Percentiles rank a stretch among this genome's conserved stretches.
Evolutionary conservation across 345 rosid species (phyloP).

Genomic region (Euphorbia lathyris): DNA sequence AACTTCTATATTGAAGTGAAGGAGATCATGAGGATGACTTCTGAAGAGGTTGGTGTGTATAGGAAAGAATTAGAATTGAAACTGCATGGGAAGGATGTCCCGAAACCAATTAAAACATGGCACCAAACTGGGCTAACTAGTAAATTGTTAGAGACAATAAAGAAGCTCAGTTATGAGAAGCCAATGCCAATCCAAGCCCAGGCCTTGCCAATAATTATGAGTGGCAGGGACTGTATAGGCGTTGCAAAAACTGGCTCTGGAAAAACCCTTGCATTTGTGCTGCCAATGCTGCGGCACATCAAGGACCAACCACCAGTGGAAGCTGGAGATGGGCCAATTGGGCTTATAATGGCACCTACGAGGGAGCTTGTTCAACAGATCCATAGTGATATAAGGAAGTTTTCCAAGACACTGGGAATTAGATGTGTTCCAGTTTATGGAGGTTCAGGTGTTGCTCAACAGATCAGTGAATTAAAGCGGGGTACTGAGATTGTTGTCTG

Average conservation of each 20-base stretch:
- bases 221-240: conserved; percentile 98
- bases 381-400: conserved; percentile 87
- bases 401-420: conserved; percentile 65
- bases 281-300: conserved; percentile 98
- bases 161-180: conserved; percentile 79
- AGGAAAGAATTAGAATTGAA: conserved; percentile 88
- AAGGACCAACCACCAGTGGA: conserved; percentile 95
- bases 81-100: conserved; percentile 94
- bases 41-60: conserved; percentile 73
- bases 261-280: conserved; percentile 90
- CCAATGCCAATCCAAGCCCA: conserved; percentile 99
- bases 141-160: conserved; percentile 82
- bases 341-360: conserved; percentile 98
- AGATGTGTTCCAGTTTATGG: conserved; percentile 94
- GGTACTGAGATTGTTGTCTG: conserved; percentile 98
- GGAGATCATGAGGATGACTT: conserved; percentile 75
- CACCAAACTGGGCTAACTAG: conserved; percentile 90
- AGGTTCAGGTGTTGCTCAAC: conserved; percentile 99
- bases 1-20: conserved; percentile 86
- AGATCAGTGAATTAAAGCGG: conserved; percentile 87
- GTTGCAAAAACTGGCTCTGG: conserved; percentile 97
- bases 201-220: conserved; percentile 90
- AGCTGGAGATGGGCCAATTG: conserved; percentile 95
- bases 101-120: conserved; percentile 84
- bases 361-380: conserved; percentile 99